A percentile compares a stretch with the other conserved stretches of the same genome.
These are phyloP conservation scores for Globisporangium carolinianum DNA, from an alignment of 352 stramenopile species.

Conservation along the genomic window DNA sequence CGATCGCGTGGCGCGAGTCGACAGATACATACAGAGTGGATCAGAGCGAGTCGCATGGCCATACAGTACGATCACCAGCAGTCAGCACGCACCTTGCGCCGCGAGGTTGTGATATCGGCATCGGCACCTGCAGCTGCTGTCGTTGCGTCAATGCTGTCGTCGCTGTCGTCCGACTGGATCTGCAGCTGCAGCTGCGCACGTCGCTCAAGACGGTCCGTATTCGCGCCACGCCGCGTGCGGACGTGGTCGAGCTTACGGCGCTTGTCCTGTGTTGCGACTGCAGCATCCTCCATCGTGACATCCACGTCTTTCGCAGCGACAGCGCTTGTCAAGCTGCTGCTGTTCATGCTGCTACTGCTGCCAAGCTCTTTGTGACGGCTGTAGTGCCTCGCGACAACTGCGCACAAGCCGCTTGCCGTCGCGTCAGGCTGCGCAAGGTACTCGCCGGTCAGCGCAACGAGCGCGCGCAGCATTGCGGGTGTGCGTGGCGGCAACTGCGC, in stretches of 20 bases:
- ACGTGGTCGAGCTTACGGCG: constrained; percentile 43
- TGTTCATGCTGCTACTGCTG: too few species aligned
- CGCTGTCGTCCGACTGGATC: constrained; percentile 14
- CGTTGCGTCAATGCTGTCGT: background rate
- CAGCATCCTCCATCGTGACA: constrained; percentile 7
- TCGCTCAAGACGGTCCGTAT: constrained; percentile 19
- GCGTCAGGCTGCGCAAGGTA: constrained; percentile 64
- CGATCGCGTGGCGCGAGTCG: background rate
- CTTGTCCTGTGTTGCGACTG: constrained; percentile 20
- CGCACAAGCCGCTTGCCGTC: constrained; percentile 62
- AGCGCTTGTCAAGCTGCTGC: too few species aligned
- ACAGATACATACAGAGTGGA: too few species aligned
- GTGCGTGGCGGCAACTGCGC: constrained; percentile 43
- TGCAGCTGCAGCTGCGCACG: constrained; percentile 16
- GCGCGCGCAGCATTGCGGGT: constrained; percentile 45
- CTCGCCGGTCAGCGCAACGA: constrained; percentile 62
- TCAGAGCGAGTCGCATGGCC: too few species aligned
- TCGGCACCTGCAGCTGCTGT: background rate
- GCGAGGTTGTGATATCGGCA: background rate
- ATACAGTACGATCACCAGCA: too few species aligned
- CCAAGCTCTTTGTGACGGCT: constrained; percentile 22
- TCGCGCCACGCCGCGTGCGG: constrained; percentile 14
- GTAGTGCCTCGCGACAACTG: constrained; percentile 68
- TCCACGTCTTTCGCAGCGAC: constrained; percentile 8
- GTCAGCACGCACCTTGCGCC: background rate